Evolutionary conservation across 495 filamentous ascomycete species (phyloP).

Genomic region (Wilcoxina mikolae): DNA sequence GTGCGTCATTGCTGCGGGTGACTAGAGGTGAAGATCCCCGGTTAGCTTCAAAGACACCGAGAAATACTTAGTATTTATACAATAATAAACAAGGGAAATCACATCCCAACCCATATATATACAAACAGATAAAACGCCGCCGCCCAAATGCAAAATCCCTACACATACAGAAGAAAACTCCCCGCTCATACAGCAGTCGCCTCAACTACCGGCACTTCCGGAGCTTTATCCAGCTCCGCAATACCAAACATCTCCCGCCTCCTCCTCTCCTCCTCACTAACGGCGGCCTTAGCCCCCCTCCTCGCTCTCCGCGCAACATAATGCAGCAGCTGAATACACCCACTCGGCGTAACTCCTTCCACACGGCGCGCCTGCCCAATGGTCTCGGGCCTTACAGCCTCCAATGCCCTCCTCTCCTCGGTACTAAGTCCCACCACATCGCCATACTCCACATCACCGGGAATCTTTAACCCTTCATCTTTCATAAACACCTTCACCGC

Average conservation of each 20-base stretch:
- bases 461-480: conserved; percentile 62
- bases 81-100: too few relatives aligned
- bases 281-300: conserved; percentile 11
- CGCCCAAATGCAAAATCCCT: too few relatives aligned
- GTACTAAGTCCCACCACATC: conserved; percentile 54
- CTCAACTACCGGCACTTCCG: background rate
- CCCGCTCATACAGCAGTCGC: background rate
- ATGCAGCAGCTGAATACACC: conserved; percentile 39
- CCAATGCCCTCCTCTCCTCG: conserved; percentile 61
- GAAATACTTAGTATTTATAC: too few relatives aligned
- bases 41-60: too few relatives aligned
- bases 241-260: conserved; percentile 11
- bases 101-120: too few relatives aligned
- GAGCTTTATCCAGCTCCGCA: background rate
- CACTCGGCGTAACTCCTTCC: conserved; percentile 47
- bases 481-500: conserved; percentile 49
- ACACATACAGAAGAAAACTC: background rate
- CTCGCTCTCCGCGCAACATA: conserved; percentile 31
- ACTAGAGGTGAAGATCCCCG: too few relatives aligned
- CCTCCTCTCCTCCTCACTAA: conserved; percentile 10
- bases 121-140: too few relatives aligned
- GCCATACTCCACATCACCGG: conserved; percentile 63
- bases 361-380: conserved; percentile 78
- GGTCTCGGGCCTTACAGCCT: conserved; percentile 56
- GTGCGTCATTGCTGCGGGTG: too few relatives aligned